A percentile compares a stretch with the other conserved stretches of the same genome.
phyloP scores from a whole-genome alignment of 257 asterid genomes.

The Penstemon davidsonii region DNA sequence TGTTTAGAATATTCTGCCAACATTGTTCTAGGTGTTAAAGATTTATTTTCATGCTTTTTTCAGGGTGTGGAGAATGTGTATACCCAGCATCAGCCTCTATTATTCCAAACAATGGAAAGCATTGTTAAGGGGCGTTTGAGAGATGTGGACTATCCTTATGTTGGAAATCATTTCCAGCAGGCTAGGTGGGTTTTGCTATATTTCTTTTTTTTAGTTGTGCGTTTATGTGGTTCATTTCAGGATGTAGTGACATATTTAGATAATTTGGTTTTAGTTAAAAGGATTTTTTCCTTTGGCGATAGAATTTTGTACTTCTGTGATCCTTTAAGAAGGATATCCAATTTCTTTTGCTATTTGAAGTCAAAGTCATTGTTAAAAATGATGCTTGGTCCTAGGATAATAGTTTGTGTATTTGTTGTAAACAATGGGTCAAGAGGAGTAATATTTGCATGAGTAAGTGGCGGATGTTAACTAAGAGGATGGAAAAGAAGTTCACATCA shows the following conservation, averaged over 20 bases:
- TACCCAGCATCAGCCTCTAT: conserved; percentile 96
- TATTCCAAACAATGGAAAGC: conserved; percentile 94
- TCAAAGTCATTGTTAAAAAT: not conserved
- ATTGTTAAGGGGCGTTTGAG: conserved; percentile 85
- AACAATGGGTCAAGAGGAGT: not conserved
- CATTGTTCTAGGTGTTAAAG: conserved; percentile 19
- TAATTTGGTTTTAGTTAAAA: not conserved
- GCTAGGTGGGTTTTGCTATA: conserved; percentile 56
- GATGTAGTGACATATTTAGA: conserved; percentile 8
- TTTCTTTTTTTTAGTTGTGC: not conserved
- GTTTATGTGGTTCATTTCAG: conserved; percentile 1
- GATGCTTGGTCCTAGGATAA: not conserved
- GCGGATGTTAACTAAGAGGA: not conserved
- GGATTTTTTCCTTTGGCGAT: not conserved
- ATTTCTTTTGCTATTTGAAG: not conserved
- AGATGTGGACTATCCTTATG: conserved; percentile 94
- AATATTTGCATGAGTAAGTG: not conserved
- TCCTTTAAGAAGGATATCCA: not conserved
- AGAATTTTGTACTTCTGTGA: not conserved
- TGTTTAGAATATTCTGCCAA: conserved; percentile 15
- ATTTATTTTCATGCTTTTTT: conserved; percentile 26
- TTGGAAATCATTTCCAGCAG: conserved; percentile 93
- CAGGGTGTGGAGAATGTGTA: conserved; percentile 98
- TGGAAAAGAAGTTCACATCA: not conserved
- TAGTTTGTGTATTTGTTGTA: not conserved